Conservation (phyloP, 345 rosid species). For the Eucalyptus camaldulensis region DNA sequence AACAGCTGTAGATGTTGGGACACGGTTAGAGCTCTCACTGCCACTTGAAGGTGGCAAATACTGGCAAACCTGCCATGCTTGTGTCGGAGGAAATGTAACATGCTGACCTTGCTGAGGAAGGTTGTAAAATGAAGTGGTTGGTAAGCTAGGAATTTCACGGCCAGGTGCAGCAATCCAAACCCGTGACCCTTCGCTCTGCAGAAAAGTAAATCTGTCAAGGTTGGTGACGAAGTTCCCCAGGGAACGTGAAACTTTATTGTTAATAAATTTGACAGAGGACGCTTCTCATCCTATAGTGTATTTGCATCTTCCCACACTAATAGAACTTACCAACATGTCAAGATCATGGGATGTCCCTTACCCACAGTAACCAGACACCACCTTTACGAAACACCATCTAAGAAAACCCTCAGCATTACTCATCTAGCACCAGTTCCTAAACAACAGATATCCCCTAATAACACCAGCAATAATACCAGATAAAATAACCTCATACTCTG, state of each 20-base stretch:
- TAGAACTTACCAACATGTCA: not conserved
- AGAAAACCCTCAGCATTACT: not conserved
- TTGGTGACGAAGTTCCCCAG: not conserved
- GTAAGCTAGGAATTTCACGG: constrained; percentile 57
- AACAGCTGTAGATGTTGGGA: constrained; percentile 82
- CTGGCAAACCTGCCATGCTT: constrained; percentile 53
- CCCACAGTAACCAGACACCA: not conserved
- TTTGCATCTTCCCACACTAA: not conserved
- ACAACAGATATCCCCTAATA: not conserved
- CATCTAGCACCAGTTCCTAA: not conserved
- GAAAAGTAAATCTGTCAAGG: not conserved
- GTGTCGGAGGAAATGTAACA: constrained; percentile 60
- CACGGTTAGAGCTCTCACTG: constrained; percentile 49
- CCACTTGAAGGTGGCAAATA: constrained; percentile 69
- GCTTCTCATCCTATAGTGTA: not conserved
- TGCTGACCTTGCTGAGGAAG: constrained; percentile 87
- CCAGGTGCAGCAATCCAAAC: constrained; percentile 83
- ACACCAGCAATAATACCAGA: not conserved
- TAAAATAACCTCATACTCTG: not conserved
- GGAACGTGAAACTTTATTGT: not conserved
- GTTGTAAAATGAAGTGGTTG: constrained; percentile 70
- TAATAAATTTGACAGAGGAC: not conserved
- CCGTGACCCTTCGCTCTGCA: constrained; percentile 78
- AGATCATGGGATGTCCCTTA: not conserved
- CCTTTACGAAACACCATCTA: not conserved